Evolutionary conservation across 345 rosid genomes (phyloP).

Genomic region (Lumnitzera racemosa): DNA sequence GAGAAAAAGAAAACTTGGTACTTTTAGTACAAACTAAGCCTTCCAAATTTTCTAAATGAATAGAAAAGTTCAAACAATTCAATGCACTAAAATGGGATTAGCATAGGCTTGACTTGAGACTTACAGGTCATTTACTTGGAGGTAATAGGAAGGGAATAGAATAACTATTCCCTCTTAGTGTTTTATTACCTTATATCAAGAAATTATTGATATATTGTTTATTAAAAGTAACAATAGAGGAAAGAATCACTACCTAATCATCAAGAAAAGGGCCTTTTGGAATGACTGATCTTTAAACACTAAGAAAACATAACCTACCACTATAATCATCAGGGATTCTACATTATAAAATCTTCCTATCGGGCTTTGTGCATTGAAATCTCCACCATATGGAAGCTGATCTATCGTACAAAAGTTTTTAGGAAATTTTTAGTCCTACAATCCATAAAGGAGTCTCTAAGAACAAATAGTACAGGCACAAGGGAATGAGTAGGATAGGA

Average conservation of each 20-base stretch:
- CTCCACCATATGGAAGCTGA: constrained; percentile 86
- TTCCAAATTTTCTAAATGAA: too few species aligned
- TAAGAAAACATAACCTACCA: constrained; percentile 26
- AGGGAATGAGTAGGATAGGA: constrained; percentile 23
- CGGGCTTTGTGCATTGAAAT: constrained; percentile 71
- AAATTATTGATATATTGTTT: background rate
- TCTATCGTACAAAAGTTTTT: constrained; percentile 84
- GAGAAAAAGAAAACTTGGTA: too few species aligned
- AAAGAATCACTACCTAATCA: too few species aligned
- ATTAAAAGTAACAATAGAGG: too few species aligned
- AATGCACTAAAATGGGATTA: too few species aligned
- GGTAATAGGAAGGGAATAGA: too few species aligned
- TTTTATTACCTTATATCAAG: too few species aligned
- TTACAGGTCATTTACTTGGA: too few species aligned
- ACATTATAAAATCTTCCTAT: constrained; percentile 93
- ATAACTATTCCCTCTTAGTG: too few species aligned
- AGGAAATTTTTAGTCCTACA: constrained; percentile 79
- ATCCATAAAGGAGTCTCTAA: constrained; percentile 85
- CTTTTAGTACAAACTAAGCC: too few species aligned
- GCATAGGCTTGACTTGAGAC: background rate
- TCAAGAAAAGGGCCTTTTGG: too few species aligned
- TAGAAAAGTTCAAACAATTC: too few species aligned
- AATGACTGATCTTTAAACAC: background rate
- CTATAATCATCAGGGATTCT: constrained; percentile 85
- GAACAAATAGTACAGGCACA: constrained; percentile 64